Evolutionary conservation across 2,329 filamentous ascomycete genomes (phyloP).

Genomic region (Bipolaris oryzae): DNA sequence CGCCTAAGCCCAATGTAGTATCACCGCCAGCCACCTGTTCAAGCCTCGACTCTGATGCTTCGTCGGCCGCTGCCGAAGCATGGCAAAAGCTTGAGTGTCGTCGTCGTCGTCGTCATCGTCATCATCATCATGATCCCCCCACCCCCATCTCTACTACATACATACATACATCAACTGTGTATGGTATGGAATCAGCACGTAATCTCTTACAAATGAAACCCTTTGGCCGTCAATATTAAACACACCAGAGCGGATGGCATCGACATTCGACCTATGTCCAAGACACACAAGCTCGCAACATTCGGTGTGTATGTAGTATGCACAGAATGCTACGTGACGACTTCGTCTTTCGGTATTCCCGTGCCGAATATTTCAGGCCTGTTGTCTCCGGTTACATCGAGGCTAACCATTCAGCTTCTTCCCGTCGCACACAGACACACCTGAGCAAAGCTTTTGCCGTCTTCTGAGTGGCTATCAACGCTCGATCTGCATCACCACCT

Average conservation of each 20-base stretch:
- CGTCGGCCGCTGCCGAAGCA: slow-evolving; percentile 9
- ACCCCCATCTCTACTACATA: not conserved
- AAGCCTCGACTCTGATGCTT: slow-evolving; percentile 7
- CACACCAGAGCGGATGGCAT: not conserved
- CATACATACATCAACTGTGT: no score
- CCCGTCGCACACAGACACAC: not conserved
- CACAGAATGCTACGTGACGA: not conserved
- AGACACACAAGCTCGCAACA: not conserved
- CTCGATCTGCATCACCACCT: not conserved
- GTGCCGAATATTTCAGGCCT: not conserved
- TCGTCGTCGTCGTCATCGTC: not conserved
- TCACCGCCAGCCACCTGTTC: slow-evolving; percentile 5
- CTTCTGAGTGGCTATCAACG: slow-evolving; percentile 8
- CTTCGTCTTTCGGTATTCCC: not conserved
- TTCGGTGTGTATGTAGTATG: no score
- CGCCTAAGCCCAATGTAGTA: slow-evolving; percentile 5
- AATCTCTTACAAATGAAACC: no score
- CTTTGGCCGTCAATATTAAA: not conserved
- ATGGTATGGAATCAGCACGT: not conserved
- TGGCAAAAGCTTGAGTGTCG: slow-evolving; percentile 19
- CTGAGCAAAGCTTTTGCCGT: not conserved
- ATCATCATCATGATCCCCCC: not conserved
- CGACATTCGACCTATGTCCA: no score
- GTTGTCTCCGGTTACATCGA: not conserved
- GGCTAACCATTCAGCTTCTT: not conserved